These are phyloP conservation scores for Strobilomyces confusus DNA, from an alignment of 768 basidiomycete genomes.

Conservation along the genomic window DNA sequence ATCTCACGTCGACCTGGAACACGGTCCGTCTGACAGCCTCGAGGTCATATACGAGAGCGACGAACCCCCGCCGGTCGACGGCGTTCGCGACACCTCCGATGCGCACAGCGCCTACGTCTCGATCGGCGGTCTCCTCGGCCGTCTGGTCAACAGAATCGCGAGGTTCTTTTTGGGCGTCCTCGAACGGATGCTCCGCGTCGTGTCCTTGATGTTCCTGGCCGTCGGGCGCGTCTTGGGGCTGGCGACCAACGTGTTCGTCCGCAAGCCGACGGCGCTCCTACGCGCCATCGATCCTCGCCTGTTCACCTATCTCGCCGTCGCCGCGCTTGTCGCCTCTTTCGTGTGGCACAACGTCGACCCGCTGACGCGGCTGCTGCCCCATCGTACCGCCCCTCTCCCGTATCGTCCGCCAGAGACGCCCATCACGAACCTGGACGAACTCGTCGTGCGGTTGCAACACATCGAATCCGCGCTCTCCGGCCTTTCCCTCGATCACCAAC, in stretches of 20 bases:
- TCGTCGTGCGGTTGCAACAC: conserved; percentile 55
- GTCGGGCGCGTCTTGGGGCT: conserved; percentile 49
- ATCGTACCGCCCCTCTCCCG: conserved; percentile 27
- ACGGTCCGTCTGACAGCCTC: conserved; percentile 40
- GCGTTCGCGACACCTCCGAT: conserved; percentile 23
- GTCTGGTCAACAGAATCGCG: conserved; percentile 35
- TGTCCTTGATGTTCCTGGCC: conserved; percentile 38
- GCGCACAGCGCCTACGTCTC: conserved; percentile 33
- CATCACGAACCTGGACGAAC: conserved; percentile 61
- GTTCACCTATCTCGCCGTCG: conserved; percentile 31
- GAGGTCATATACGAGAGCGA: conserved; percentile 65
- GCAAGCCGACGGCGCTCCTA: conserved; percentile 44
- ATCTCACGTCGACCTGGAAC: conserved; percentile 9
- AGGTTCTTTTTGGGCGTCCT: conserved; percentile 30
- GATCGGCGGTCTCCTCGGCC: conserved; percentile 44
- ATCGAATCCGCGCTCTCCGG: conserved; percentile 63
- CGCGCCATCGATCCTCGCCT: conserved; percentile 31
- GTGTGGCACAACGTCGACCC: conserved; percentile 44
- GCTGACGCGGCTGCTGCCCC: conserved; percentile 31
- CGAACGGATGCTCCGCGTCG: conserved; percentile 19
- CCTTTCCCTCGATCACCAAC: conserved; percentile 54
- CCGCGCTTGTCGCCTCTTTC: conserved; percentile 42
- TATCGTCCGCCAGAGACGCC: conserved; percentile 58
- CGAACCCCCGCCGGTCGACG: conserved; percentile 38
- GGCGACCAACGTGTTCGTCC: conserved; percentile 43